phyloP scores from a whole-genome alignment of 345 rosid species.

The Salix brachista region DNA sequence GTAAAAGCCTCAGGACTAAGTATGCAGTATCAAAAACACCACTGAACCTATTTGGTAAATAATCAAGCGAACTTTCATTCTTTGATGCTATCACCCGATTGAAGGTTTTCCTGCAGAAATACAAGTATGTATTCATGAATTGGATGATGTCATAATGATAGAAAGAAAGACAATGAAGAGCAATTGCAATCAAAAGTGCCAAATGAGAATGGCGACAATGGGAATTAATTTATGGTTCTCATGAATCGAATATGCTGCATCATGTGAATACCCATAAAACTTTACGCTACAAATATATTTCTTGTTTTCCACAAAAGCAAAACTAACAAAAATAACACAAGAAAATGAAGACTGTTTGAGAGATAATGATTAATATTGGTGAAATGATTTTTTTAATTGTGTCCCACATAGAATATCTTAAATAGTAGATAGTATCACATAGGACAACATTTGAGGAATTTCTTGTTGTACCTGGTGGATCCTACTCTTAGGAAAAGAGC shows the following conservation, averaged over 20 bases:
- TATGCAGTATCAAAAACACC: slow-evolving; percentile 45
- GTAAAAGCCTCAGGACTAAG: slow-evolving; percentile 60
- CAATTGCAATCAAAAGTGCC: neutral
- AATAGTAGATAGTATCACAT: neutral
- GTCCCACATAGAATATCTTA: neutral
- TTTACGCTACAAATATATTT: neutral
- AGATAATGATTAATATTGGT: neutral
- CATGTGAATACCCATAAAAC: too few relatives aligned
- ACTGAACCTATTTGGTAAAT: slow-evolving; percentile 28
- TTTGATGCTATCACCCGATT: slow-evolving; percentile 31
- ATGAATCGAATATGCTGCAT: neutral
- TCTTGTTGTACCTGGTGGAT: slow-evolving; percentile 47
- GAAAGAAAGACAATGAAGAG: neutral
- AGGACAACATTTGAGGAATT: neutral
- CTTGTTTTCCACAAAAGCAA: neutral
- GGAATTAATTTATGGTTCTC: neutral
- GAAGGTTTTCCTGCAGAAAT: slow-evolving; percentile 49
- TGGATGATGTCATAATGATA: neutral
- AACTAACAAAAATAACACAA: neutral
- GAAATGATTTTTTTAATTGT: neutral
- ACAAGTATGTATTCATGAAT: neutral
- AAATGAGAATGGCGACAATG: neutral
- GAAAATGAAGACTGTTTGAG: neutral
- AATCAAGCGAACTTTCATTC: slow-evolving; percentile 33
- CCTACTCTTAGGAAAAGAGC: slow-evolving; percentile 67